Evolutionary conservation across 2,329 filamentous ascomycete species (phyloP).

Genomic region (Grosmannia penicillata): DNA sequence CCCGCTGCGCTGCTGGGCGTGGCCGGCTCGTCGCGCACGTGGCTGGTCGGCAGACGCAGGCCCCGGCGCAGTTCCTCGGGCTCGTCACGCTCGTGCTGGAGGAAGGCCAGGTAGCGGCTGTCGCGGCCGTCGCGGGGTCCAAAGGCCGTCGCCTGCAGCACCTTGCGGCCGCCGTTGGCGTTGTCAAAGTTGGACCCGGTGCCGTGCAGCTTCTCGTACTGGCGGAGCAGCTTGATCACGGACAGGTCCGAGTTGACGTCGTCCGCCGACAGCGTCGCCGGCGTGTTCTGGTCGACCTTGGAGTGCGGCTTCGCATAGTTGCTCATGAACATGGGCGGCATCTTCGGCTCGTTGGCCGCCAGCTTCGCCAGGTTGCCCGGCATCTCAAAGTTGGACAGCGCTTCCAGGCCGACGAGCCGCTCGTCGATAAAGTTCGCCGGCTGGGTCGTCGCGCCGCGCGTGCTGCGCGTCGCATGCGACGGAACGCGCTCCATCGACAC

Average conservation of each 20-base stretch:
- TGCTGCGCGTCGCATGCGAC: slow-evolving; percentile 50
- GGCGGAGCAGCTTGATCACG: slow-evolving; percentile 42
- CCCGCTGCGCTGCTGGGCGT: slow-evolving; percentile 12
- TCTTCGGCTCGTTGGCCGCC: slow-evolving; percentile 39
- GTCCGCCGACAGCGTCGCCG: slow-evolving; percentile 32
- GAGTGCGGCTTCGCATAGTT: slow-evolving; percentile 45
- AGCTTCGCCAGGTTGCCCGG: slow-evolving; percentile 43
- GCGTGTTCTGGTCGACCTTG: slow-evolving; percentile 40
- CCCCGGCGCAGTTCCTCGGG: slow-evolving; percentile 34
- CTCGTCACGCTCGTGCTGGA: slow-evolving; percentile 26
- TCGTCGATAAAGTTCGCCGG: slow-evolving; percentile 37
- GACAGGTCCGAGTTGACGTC: slow-evolving; percentile 40
- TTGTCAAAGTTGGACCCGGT: slow-evolving; percentile 40
- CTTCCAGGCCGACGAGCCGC: slow-evolving; percentile 44
- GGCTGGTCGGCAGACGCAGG: slow-evolving; percentile 32
- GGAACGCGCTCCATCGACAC: slow-evolving; percentile 45
- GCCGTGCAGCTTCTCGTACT: slow-evolving; percentile 38
- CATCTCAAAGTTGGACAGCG: slow-evolving; percentile 42
- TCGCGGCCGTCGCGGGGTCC: slow-evolving; percentile 30
- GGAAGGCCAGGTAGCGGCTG: slow-evolving; percentile 32
- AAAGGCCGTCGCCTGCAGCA: slow-evolving; percentile 39
- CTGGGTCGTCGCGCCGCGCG: slow-evolving; percentile 36
- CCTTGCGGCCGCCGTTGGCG: slow-evolving; percentile 35
- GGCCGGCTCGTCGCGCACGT: slow-evolving; percentile 25
- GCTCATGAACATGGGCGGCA: slow-evolving; percentile 40